Conservation (phyloP, 1,284 basidiomycete genomes). For the Ganoderma boninense region DNA sequence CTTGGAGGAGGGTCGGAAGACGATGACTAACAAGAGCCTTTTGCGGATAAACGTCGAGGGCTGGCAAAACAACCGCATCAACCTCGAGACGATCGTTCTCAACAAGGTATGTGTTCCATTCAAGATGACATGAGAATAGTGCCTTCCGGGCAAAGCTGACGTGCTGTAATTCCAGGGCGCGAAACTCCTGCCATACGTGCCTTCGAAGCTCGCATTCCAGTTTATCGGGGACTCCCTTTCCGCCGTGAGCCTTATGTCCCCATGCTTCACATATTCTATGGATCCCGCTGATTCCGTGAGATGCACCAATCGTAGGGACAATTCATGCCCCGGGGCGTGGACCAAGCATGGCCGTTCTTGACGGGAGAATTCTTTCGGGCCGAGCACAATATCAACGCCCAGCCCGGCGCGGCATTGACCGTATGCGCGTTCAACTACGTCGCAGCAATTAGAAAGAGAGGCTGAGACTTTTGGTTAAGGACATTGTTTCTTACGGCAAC, state of each 20-base stretch:
- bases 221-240: conserved; percentile 69
- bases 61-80: conserved; percentile 66
- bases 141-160: neutral
- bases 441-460: too few species aligned
- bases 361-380: conserved; percentile 61
- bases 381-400: conserved; percentile 58
- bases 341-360: conserved; percentile 67
- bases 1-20: neutral
- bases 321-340: conserved; percentile 58
- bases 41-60: conserved; percentile 61
- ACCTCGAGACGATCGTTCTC: conserved; percentile 55
- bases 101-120: conserved; percentile 48
- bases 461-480: conserved; percentile 42
- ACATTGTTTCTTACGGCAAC: conserved; percentile 65
- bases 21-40: conserved; percentile 35
- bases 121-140: too few species aligned
- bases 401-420: conserved; percentile 61
- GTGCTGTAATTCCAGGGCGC: conserved; percentile 49
- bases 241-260: conserved; percentile 46
- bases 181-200: conserved; percentile 53
- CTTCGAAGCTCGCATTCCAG: conserved; percentile 57
- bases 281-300: conserved; percentile 12
- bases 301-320: conserved; percentile 51
- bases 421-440: conserved; percentile 38
- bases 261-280: too few species aligned